phyloP scores from a whole-genome alignment of 1,284 basidiomycete genomes.

The Apiotrichum sp. region DNA sequence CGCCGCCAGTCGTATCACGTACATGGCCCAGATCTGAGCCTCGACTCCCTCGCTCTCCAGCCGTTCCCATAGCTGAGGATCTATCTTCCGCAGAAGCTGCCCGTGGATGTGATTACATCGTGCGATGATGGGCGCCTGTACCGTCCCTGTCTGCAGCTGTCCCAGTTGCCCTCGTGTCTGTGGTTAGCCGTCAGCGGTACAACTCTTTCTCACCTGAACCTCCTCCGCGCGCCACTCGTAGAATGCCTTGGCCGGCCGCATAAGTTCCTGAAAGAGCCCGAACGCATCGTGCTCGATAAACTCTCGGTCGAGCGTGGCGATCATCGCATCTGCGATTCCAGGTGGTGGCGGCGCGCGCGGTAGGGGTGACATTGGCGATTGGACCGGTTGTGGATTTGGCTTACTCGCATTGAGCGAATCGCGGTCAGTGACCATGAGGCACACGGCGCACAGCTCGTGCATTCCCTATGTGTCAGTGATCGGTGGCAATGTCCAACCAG shows the following conservation, averaged over 20 bases:
- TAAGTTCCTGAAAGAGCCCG: slow-evolving; percentile 68
- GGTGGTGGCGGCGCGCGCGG: neutral
- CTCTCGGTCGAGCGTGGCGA: slow-evolving; percentile 33
- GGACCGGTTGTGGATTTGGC: neutral
- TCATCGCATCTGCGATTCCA: slow-evolving; percentile 24
- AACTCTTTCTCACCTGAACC: slow-evolving; percentile 13
- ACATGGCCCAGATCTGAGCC: slow-evolving; percentile 93
- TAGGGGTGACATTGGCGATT: neutral
- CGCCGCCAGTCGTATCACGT: slow-evolving; percentile 35
- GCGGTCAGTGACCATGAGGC: slow-evolving; percentile 72
- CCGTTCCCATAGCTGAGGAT: slow-evolving; percentile 69
- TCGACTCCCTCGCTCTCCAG: slow-evolving; percentile 76
- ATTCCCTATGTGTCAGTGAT: slow-evolving; percentile 59
- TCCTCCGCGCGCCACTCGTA: slow-evolving; percentile 74
- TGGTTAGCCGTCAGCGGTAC: too few relatives aligned
- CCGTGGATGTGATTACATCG: slow-evolving; percentile 72
- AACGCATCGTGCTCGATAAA: slow-evolving; percentile 62
- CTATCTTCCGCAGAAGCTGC: slow-evolving; percentile 64
- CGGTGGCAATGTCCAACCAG: neutral
- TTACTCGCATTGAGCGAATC: slow-evolving; percentile 56
- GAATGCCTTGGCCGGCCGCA: slow-evolving; percentile 69
- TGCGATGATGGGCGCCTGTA: slow-evolving; percentile 66
- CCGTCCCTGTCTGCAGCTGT: slow-evolving; percentile 4
- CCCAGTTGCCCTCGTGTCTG: too few relatives aligned
- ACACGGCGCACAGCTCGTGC: slow-evolving; percentile 84